These are phyloP conservation scores for Fomitiporia mediterranea DNA, from an alignment of 1,284 basidiomycete species.

Conservation along the genomic window DNA sequence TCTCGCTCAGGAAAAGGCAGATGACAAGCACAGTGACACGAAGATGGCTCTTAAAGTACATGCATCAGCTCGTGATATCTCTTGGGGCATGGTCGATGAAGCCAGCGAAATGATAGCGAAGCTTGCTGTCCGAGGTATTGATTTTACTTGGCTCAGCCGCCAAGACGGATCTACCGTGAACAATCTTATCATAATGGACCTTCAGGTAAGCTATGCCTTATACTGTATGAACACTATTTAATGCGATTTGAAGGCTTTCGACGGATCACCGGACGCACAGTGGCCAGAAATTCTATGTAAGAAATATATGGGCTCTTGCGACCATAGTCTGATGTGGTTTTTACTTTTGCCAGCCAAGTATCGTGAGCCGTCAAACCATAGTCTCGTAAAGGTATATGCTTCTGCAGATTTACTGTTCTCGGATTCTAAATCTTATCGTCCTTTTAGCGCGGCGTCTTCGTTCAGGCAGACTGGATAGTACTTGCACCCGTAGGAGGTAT, in stretches of 20 bases:
- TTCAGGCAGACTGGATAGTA: slow-evolving; percentile 73
- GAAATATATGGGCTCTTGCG: slow-evolving; percentile 20
- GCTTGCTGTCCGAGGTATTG: slow-evolving; percentile 74
- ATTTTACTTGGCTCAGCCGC: slow-evolving; percentile 83
- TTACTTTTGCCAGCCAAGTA: slow-evolving; percentile 28
- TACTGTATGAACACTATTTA: background rate
- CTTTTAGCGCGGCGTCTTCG: slow-evolving; percentile 56
- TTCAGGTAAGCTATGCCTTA: slow-evolving; percentile 32
- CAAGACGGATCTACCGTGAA: slow-evolving; percentile 88
- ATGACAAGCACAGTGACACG: slow-evolving; percentile 61
- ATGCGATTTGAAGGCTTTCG: slow-evolving; percentile 56
- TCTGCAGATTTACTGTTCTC: slow-evolving; percentile 2
- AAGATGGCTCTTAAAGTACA: slow-evolving; percentile 82
- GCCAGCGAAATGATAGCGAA: slow-evolving; percentile 77
- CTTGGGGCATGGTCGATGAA: slow-evolving; percentile 91
- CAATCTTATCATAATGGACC: slow-evolving; percentile 70
- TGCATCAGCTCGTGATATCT: slow-evolving; percentile 82
- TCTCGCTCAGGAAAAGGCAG: slow-evolving; percentile 71
- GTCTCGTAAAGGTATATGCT: slow-evolving; percentile 56
- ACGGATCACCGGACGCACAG: slow-evolving; percentile 78
- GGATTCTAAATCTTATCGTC: slow-evolving; percentile 10
- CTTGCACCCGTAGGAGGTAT: slow-evolving; percentile 94
- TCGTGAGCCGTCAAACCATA: slow-evolving; percentile 62
- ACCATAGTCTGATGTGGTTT: slow-evolving; percentile 6
- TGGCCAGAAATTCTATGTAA: slow-evolving; percentile 90